These are phyloP conservation scores for Ambrosia trifida DNA, from an alignment of 129 eudicot species.

Conservation along the genomic window DNA sequence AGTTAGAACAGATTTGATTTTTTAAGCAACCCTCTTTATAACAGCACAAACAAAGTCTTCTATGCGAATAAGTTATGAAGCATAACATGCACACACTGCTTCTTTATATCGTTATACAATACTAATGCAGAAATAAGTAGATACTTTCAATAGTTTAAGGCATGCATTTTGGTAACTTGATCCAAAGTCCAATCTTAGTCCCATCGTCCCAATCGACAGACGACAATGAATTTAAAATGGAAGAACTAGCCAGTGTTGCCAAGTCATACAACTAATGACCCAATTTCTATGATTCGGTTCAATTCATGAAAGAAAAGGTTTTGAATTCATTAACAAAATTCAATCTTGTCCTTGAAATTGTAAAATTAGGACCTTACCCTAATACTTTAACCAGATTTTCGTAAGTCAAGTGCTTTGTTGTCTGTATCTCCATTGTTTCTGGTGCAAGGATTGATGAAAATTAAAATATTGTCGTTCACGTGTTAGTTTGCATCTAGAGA, in stretches of 20 bases:
- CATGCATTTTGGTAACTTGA: slow-evolving; percentile 1
- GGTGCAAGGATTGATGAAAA: background rate
- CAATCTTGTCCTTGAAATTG: slow-evolving; percentile 2
- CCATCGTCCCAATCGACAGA: background rate
- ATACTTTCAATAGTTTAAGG: background rate
- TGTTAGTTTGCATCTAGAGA: background rate
- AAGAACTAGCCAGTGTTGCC: slow-evolving; percentile 1
- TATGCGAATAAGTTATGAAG: background rate
- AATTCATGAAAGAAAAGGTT: background rate
- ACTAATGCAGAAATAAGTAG: background rate
- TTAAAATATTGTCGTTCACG: background rate
- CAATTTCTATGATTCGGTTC: background rate
- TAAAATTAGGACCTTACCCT: background rate
- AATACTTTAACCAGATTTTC: background rate
- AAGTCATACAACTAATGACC: background rate
- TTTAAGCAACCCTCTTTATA: background rate
- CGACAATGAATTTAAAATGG: background rate
- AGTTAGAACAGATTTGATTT: background rate
- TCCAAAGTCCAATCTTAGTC: background rate
- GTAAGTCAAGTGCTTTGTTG: background rate
- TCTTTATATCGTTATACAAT: background rate
- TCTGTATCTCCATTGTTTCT: background rate
- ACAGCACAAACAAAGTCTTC: background rate
- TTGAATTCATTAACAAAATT: background rate
- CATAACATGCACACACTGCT: background rate